Evolutionary conservation across 768 basidiomycete genomes (phyloP), one percentile per base, ranked within the genome.

Genomic region (Lactifluus subvellereus): DNA sequence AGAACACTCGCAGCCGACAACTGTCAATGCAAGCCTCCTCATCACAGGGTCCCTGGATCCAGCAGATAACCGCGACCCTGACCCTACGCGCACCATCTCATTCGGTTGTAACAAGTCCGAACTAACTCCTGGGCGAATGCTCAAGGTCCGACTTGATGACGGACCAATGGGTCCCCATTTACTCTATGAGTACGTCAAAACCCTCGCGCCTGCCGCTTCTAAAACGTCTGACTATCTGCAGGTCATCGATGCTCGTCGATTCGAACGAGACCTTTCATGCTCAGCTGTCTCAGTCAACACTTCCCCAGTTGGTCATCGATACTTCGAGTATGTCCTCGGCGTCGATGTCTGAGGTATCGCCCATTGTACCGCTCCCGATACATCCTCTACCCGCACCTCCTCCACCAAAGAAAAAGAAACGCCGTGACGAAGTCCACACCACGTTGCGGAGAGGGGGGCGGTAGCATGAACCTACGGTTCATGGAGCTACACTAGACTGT

Each of bases 1-100:
- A 61, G 85, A 84, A 59, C 79, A 85, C 0, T 82, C 86, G 3
- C 84, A 84, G 7, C 81, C 76, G 6, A 55, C 59, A 2, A 18
- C 7, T 13, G 42, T 64, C 54, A 58, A 64, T 8, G 59, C 63
- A 20, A 53, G 11, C 4, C 54, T 64, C n/a, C 22, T 55, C 14
- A 45, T 64, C 20, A 50, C 33, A n/a, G 58, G 58, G 18, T 9
- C 58, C 18, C 16, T 49, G 2, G 22, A 37, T 8, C 16, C 57
- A 14, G n/a, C 33, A 10, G 58, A 51, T 4, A 53, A 35, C 6
- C 20, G 14, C 38, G 54, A 60, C 33, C 20, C 33, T n/a, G 49
- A 55, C 3, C 58, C 49, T 4, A 5, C 38, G 14, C 61, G 47
- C 4, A n/a, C 57, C 4, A 13, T 60, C 18, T 38, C 33, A 32